phyloP scores from a whole-genome alignment of 768 basidiomycete genomes.

The Hysterangium stoloniferum region DNA sequence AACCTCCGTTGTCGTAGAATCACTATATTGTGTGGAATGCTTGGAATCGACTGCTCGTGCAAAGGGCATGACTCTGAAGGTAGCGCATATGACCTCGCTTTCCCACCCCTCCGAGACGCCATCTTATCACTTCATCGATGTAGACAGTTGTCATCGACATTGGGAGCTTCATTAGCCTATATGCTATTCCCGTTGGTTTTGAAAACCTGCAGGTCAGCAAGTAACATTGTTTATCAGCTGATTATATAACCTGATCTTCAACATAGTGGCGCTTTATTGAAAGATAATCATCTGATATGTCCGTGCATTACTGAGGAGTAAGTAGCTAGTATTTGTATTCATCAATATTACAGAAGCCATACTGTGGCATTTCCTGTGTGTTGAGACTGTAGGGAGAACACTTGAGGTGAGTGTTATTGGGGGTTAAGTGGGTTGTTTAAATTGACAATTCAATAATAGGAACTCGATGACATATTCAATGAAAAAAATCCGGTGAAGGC shows the following conservation, averaged over 20 bases:
- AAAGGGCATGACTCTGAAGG: constrained; percentile 23
- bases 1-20: background rate
- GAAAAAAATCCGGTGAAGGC: too few relatives aligned
- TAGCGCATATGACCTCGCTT: constrained; percentile 23
- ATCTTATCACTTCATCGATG: background rate
- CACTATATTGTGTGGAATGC: constrained; percentile 26
- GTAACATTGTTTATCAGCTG: constrained; percentile 14
- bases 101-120: constrained; percentile 19
- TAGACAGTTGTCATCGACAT: constrained; percentile 11
- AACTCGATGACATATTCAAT: too few relatives aligned
- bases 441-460: too few relatives aligned
- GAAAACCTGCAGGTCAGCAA: constrained; percentile 17
- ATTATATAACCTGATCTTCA: too few relatives aligned
- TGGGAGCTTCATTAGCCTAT: constrained; percentile 26
- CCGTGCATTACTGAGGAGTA: constrained; percentile 1
- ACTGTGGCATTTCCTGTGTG: constrained; percentile 11
- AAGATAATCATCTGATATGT: background rate
- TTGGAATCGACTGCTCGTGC: constrained; percentile 28
- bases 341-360: constrained; percentile 10
- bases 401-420: background rate
- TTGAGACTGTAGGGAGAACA: constrained; percentile 10
- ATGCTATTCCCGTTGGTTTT: constrained; percentile 27
- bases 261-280: background rate
- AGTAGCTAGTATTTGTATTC: constrained; percentile 11
- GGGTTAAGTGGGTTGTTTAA: too few relatives aligned